Conservation (phyloP, 306 rosid species). For the Gastrolobium bilobum region DNA sequence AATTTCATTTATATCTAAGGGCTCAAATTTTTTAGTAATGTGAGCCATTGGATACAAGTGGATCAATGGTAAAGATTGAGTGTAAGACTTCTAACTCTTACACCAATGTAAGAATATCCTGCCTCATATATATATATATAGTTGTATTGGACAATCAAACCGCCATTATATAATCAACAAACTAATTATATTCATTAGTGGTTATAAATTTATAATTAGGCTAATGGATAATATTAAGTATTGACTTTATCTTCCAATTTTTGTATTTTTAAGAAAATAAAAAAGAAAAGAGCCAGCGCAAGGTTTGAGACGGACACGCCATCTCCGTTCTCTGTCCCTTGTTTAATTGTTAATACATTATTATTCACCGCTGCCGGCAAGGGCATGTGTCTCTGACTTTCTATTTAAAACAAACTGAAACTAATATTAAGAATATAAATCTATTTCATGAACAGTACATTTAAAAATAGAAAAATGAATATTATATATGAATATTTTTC, state of each 20-base stretch:
- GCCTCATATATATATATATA: not conserved
- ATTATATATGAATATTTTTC: not conserved
- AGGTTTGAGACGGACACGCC: not conserved
- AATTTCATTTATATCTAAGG: too few relatives aligned
- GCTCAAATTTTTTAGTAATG: too few relatives aligned
- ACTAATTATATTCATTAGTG: constrained; percentile 11
- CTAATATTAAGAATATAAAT: not conserved
- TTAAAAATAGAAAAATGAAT: not conserved
- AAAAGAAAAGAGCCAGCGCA: not conserved
- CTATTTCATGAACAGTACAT: not conserved
- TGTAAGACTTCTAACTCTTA: too few relatives aligned
- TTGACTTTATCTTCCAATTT: not conserved
- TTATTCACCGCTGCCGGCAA: constrained; percentile 10
- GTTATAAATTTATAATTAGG: constrained; percentile 32
- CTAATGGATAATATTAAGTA: constrained; percentile 14
- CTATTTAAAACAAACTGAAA: not conserved
- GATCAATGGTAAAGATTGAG: too few relatives aligned
- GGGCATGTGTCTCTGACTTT: constrained; percentile 36
- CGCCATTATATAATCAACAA: not conserved
- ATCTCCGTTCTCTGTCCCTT: not conserved
- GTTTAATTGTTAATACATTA: not conserved
- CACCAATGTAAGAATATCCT: too few relatives aligned
- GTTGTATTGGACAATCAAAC: not conserved
- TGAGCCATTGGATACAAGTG: too few relatives aligned
- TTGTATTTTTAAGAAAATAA: not conserved